A percentile compares a stretch with the other conserved stretches of the same genome.
Conservation (phyloP, 116 monocot species). For the Posidonia oceanica region DNA sequence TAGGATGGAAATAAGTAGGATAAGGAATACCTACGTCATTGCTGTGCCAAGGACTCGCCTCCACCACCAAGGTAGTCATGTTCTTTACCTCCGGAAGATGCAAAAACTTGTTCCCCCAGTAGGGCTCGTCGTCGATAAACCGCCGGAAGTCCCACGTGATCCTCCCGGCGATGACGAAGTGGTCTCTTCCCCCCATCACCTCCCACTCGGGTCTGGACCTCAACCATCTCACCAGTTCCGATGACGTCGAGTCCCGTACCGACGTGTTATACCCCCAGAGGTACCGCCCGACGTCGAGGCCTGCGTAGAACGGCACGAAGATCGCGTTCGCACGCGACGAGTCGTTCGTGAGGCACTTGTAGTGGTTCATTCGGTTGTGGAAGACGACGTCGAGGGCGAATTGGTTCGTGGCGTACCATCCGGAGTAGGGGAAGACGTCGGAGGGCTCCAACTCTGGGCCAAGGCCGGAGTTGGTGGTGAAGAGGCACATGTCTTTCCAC, state of each 20-base stretch:
- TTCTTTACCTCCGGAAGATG: constrained; percentile 22
- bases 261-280: constrained; percentile 31
- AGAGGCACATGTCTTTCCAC: constrained; percentile 61
- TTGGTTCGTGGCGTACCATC: constrained; percentile 45
- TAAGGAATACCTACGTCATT: constrained; percentile 34
- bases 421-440: constrained; percentile 1
- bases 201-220: constrained; percentile 34
- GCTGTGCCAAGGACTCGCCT: constrained; percentile 29
- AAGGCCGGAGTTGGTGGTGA: constrained; percentile 35
- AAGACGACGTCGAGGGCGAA: constrained; percentile 48
- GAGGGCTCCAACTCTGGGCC: constrained; percentile 16
- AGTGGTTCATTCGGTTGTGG: constrained; percentile 33
- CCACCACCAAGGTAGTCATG: constrained; percentile 29
- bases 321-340: constrained; percentile 20
- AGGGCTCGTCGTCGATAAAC: constrained; percentile 10
- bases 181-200: constrained; percentile 39
- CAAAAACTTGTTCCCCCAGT: constrained; percentile 37
- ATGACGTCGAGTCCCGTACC: constrained; percentile 17
- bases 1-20: constrained; percentile 45
- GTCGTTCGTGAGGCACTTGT: constrained; percentile 32
- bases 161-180: constrained; percentile 46
- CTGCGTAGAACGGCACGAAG: constrained; percentile 40
- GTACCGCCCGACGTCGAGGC: constrained; percentile 28
- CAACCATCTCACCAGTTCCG: constrained; percentile 26
- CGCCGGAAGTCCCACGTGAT: constrained; percentile 48